Evolutionary conservation across 495 filamentous ascomycete genomes (phyloP).

Genomic region (Pyronema domesticum): DNA sequence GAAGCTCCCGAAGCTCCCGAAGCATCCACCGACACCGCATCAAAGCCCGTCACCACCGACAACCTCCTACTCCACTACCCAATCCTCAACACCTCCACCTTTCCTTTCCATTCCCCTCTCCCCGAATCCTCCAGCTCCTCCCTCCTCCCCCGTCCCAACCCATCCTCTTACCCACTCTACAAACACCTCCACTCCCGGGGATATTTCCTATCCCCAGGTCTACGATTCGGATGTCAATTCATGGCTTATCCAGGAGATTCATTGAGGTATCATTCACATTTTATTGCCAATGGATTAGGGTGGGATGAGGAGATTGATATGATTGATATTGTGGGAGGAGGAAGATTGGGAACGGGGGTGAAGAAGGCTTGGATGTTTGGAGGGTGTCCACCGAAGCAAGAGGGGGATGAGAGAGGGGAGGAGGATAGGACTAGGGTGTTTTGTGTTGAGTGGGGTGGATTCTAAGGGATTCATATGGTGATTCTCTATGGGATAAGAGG

Average conservation of each 20-base stretch:
- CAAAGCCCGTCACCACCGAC: background rate
- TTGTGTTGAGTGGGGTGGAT: conserved; percentile 69
- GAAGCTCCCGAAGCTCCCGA: background rate
- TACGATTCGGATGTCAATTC: conserved; percentile 88
- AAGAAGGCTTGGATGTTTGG: conserved; percentile 91
- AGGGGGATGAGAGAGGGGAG: conserved; percentile 8
- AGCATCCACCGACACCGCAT: background rate
- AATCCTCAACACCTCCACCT: background rate
- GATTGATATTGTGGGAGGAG: conserved; percentile 67
- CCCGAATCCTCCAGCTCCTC: background rate
- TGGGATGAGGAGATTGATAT: conserved; percentile 79
- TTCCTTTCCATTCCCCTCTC: background rate
- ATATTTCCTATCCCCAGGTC: conserved; percentile 78
- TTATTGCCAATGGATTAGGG: conserved; percentile 53
- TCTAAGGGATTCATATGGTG: conserved; percentile 31
- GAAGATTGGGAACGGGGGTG: conserved; percentile 76
- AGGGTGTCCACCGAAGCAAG: conserved; percentile 26
- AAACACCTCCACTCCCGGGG: conserved; percentile 56
- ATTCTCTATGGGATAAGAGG: background rate
- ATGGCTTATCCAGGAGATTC: conserved; percentile 91
- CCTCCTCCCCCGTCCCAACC: conserved; percentile 9
- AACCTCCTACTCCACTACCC: background rate
- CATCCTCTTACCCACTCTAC: conserved; percentile 42
- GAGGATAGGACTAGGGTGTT: conserved; percentile 42
- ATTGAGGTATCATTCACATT: conserved; percentile 85